These are phyloP conservation scores for Cercospora zeina DNA, from an alignment of 2,329 filamentous ascomycete genomes.

Conservation along the genomic window DNA sequence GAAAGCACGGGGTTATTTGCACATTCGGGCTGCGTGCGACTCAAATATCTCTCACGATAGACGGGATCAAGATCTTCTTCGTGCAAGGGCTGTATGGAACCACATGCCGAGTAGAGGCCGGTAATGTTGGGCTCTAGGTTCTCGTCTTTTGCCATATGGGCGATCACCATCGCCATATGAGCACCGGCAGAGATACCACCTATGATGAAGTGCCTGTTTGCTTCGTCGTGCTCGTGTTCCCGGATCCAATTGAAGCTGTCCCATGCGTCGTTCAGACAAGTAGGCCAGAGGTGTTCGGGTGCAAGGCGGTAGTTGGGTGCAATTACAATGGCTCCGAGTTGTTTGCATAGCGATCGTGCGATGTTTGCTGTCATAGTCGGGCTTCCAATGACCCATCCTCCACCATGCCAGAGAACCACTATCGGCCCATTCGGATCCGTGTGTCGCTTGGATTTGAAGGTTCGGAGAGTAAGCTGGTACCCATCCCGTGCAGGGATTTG, in stretches of 20 bases:
- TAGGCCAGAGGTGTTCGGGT: constrained; percentile 50
- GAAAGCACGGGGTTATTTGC: constrained; percentile 31
- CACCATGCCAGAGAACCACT: constrained; percentile 32
- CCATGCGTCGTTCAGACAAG: constrained; percentile 46
- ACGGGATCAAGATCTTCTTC: constrained; percentile 35
- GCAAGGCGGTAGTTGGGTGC: constrained; percentile 45
- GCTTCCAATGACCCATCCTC: constrained; percentile 26
- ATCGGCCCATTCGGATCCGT: constrained; percentile 23
- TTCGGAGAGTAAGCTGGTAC: constrained; percentile 19
- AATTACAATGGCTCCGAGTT: constrained; percentile 18
- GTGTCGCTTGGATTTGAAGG: constrained; percentile 12
- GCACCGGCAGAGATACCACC: constrained; percentile 51
- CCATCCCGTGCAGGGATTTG: constrained; percentile 21
- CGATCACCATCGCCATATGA: constrained; percentile 43
- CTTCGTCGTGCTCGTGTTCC: constrained; percentile 39
- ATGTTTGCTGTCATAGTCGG: constrained; percentile 24
- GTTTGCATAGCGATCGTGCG: constrained; percentile 22
- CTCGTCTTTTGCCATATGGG: constrained; percentile 46
- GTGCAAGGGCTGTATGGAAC: constrained; percentile 44
- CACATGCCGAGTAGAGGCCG: constrained; percentile 47
- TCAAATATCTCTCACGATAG: constrained; percentile 42
- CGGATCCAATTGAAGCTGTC: constrained; percentile 49
- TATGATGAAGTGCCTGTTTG: constrained; percentile 49
- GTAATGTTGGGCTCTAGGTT: constrained; percentile 32
- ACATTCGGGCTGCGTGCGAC: constrained; percentile 45